Conservation (phyloP, 257 asterid genomes). For the Solanum dulcamara region DNA sequence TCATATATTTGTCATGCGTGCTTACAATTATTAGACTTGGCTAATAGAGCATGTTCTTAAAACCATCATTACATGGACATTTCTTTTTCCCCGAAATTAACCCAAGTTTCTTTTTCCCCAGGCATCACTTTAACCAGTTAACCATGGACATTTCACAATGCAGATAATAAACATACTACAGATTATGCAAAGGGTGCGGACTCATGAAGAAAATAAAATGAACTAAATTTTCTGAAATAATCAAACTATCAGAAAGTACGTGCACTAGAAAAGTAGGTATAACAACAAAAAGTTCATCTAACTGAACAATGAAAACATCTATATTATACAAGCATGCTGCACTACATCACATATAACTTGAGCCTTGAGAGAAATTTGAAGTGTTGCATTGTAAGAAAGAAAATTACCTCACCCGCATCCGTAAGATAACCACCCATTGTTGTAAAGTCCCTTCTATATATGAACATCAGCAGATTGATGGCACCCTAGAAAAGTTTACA, state of each 20-base stretch:
- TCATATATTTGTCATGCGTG: not conserved
- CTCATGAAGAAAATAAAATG: not conserved
- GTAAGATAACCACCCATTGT: conserved; percentile 98
- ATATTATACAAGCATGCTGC: not conserved
- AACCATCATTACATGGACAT: too few species aligned
- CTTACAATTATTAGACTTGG: not conserved
- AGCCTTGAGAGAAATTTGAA: not conserved
- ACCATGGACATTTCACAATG: not conserved
- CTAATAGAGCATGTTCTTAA: too few species aligned
- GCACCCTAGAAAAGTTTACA: conserved; percentile 64
- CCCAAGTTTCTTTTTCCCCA: not conserved
- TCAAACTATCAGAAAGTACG: not conserved
- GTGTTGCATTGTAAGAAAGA: not conserved
- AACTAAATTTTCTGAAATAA: not conserved
- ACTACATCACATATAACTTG: not conserved
- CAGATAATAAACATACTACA: not conserved
- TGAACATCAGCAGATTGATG: conserved; percentile 72
- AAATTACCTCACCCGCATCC: conserved; percentile 95
- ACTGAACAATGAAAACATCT: not conserved
- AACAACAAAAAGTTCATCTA: not conserved
- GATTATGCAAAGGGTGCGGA: not conserved
- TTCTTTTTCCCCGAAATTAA: not conserved
- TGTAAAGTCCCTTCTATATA: conserved; percentile 78
- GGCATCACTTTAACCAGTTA: not conserved
- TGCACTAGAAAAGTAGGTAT: not conserved